These are phyloP conservation scores for Chaetoceros tenuissimus DNA, from an alignment of 108 stramenopile genomes.

Conservation along the genomic window DNA sequence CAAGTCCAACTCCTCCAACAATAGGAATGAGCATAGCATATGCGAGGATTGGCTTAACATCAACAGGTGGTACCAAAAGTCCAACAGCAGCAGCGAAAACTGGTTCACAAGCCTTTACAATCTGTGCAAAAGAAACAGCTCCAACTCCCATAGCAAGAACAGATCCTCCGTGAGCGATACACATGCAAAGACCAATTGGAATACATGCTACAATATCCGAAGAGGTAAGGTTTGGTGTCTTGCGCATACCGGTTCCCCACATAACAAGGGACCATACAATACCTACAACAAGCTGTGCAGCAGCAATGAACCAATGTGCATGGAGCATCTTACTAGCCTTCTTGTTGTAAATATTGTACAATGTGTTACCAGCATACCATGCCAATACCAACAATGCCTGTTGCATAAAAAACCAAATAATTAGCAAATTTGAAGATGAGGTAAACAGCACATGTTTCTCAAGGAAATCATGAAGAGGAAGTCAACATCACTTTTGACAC, in stretches of 20 bases:
- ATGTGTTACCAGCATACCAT: constrained; percentile 85
- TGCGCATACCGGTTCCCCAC: constrained; percentile 74
- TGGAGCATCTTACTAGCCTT: constrained; percentile 80
- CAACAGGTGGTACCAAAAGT: constrained; percentile 68
- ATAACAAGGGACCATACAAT: constrained; percentile 58
- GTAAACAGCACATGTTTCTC: background rate
- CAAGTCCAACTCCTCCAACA: constrained; percentile 88
- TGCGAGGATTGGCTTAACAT: constrained; percentile 76
- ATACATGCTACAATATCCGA: constrained; percentile 66
- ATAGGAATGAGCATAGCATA: constrained; percentile 88
- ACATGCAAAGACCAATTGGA: constrained; percentile 76
- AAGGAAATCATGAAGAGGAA: background rate
- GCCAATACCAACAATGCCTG: constrained; percentile 61
- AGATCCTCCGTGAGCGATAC: constrained; percentile 66
- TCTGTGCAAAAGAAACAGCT: constrained; percentile 94
- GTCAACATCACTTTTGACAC: no score
- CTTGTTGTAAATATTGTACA: constrained; percentile 87
- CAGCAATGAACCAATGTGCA: constrained; percentile 83
- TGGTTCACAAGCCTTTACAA: constrained; percentile 96
- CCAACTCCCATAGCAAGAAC: constrained; percentile 89
- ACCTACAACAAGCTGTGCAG: constrained; percentile 68
- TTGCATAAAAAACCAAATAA: background rate
- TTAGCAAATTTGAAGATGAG: background rate
- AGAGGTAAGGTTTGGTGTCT: constrained; percentile 61
- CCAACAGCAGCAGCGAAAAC: constrained; percentile 90